Conservation (phyloP, 2,329 filamentous ascomycete species). For the Rutstroemia sp. region DNA sequence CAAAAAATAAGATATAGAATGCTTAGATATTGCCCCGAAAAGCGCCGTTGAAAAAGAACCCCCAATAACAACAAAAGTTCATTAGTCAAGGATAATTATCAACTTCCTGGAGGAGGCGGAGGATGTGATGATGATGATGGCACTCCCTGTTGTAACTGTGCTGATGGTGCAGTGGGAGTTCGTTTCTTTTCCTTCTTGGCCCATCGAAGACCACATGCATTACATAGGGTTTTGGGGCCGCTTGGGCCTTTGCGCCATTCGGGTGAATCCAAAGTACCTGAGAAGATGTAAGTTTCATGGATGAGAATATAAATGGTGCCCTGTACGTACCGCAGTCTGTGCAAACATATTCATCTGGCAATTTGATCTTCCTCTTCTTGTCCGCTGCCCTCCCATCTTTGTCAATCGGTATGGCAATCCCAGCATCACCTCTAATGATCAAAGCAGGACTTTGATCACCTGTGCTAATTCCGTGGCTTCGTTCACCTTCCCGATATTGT, state of each 20-base stretch:
- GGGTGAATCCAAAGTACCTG: slow-evolving; percentile 78
- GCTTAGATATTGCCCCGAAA: not conserved
- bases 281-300: slow-evolving; percentile 4
- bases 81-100: not conserved
- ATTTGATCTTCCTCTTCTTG: slow-evolving; percentile 82
- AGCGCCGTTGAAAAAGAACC: slow-evolving; percentile 2
- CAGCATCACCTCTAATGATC: slow-evolving; percentile 78
- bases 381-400: slow-evolving; percentile 64
- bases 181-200: slow-evolving; percentile 67
- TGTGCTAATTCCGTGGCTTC: slow-evolving; percentile 80
- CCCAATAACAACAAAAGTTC: not conserved
- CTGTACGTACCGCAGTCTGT: slow-evolving; percentile 70
- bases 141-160: not conserved
- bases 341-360: slow-evolving; percentile 84
- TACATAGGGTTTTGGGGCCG: slow-evolving; percentile 91
- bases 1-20: not conserved
- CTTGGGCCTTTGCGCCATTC: slow-evolving; percentile 94
- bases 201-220: slow-evolving; percentile 78
- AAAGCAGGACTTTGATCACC: slow-evolving; percentile 74
- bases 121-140: not conserved
- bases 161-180: not conserved
- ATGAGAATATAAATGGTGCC: not conserved
- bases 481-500: slow-evolving; percentile 80
- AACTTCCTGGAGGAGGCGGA: not conserved
- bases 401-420: slow-evolving; percentile 76